Base-by-base conservation (phyloP, 768 basidiomycete species). In the Auriscalpium microsporum region DNA sequence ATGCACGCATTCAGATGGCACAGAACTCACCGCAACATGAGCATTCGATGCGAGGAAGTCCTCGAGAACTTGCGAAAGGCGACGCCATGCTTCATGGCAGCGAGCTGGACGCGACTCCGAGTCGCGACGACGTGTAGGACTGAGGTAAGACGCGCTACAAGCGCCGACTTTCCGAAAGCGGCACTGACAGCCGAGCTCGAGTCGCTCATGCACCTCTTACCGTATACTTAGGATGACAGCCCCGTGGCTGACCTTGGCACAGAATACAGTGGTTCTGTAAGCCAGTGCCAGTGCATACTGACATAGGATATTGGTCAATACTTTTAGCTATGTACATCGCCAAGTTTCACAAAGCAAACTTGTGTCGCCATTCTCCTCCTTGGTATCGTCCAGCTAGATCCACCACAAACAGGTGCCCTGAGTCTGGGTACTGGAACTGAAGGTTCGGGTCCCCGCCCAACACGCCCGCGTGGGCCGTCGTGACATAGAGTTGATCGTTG, bases 1-100 rank as follows among this genome's bases (percentile, higher is more conserved):
- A 10, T 53, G 44, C 19, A 59, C 56, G 11, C 19, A 19, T 28
- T 2, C 49, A 48, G 38, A 52, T 21, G 36, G 16, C 13, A 23
- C 28, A 55, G 13, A 23, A 54, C 78, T 56, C 63, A 94, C 93
- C 95, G 79, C 53, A 98, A 76, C 87, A 98, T 92, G 54, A 96
- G 78, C 76, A 87, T 87, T 63, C 95, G 78, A 67, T 98, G 95
- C 10, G 93, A 89, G 53, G 91, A 86, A 17, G 90, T 87, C 72
- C 94, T 82, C 66, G 89, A 90, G 68, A 96, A 83, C 67, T 94
- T 95, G 67, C 93, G 82, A 70, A 93, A 90, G 17, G 90, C 90
- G 54, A 91, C 78, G 42, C 93, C 91, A 83, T 97, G 94, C 76
- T 95, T 93, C 93, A 95, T 94, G 61, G 64, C 63, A 58, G 62